Evolutionary conservation across 345 rosid genomes (phyloP).

Genomic region (Salix caprea): DNA sequence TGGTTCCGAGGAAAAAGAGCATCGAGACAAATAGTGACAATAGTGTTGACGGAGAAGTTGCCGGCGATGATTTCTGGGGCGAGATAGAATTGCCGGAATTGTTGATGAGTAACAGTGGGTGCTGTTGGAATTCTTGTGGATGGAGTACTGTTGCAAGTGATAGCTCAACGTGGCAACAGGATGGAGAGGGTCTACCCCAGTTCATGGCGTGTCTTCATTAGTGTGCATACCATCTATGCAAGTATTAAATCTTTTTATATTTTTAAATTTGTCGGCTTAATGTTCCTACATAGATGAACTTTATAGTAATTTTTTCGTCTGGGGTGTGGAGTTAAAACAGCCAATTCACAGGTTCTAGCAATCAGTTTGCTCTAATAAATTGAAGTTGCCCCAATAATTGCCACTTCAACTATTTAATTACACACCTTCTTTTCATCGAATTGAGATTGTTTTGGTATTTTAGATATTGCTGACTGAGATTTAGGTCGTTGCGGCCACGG

Average conservation of each 20-base stretch:
- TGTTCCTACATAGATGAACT: neutral
- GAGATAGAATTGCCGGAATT: constrained; percentile 75
- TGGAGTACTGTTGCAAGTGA: constrained; percentile 36
- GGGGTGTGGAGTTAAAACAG: no score
- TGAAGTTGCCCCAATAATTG: neutral
- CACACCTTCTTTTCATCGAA: neutral
- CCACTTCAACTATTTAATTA: neutral
- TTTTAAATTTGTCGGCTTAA: neutral
- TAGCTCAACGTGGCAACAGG: constrained; percentile 46
- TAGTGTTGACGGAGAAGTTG: constrained; percentile 8
- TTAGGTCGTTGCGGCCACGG: neutral
- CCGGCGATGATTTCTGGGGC: constrained; percentile 62
- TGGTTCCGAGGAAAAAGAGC: constrained; percentile 22
- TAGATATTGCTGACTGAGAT: neutral
- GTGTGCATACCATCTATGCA: neutral
- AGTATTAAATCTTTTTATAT: neutral
- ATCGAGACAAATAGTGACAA: neutral
- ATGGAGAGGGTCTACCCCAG: constrained; percentile 36
- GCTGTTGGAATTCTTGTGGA: constrained; percentile 31
- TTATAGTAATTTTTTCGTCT: no score
- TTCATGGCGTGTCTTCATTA: constrained; percentile 47
- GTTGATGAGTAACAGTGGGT: constrained; percentile 22
- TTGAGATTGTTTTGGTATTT: neutral
- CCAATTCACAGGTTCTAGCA: no score
- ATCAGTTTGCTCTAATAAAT: neutral